A percentile compares a stretch with the other conserved stretches of the same genome.
Conservation (phyloP, 1,284 basidiomycete species). For the Farysia itapuensis region DNA sequence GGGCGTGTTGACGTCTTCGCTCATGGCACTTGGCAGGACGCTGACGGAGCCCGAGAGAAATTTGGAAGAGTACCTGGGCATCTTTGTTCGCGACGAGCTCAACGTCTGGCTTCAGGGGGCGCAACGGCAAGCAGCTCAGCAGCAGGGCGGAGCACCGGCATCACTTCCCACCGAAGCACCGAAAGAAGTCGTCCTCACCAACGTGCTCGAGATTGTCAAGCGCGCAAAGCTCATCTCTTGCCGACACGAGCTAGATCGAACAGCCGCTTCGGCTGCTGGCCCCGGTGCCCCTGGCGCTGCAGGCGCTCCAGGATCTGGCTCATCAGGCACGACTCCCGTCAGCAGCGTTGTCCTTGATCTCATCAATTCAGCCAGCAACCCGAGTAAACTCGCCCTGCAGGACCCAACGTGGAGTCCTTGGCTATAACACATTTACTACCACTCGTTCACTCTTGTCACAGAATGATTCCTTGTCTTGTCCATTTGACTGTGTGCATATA, state of each 20-base stretch:
- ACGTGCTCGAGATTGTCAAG: slow-evolving; percentile 80
- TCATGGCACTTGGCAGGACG: slow-evolving; percentile 87
- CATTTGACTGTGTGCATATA: no score
- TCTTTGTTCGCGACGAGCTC: slow-evolving; percentile 92
- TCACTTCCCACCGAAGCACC: slow-evolving; percentile 41
- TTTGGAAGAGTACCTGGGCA: slow-evolving; percentile 80
- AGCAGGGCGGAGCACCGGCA: slow-evolving; percentile 2
- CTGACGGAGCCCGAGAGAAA: slow-evolving; percentile 90
- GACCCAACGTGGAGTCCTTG: slow-evolving; percentile 37
- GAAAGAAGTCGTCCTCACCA: slow-evolving; percentile 72
- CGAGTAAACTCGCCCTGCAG: slow-evolving; percentile 65
- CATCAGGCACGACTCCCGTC: slow-evolving; percentile 19
- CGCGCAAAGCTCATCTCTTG: slow-evolving; percentile 82
- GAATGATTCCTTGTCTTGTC: no score
- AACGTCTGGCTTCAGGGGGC: slow-evolving; percentile 67
- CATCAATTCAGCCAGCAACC: slow-evolving; percentile 68
- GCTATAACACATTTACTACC: slow-evolving; percentile 16
- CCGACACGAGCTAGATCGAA: slow-evolving; percentile 78
- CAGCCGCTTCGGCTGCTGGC: slow-evolving; percentile 57
- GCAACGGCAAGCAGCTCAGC: slow-evolving; percentile 38
- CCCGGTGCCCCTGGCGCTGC: background rate
- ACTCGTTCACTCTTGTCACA: no score
- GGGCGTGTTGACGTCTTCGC: slow-evolving; percentile 79
- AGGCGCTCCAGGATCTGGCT: background rate
- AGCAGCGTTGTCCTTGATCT: slow-evolving; percentile 82